phyloP scores from a whole-genome alignment of 2,329 filamentous ascomycete genomes.

The Fusarium tuaranense region DNA sequence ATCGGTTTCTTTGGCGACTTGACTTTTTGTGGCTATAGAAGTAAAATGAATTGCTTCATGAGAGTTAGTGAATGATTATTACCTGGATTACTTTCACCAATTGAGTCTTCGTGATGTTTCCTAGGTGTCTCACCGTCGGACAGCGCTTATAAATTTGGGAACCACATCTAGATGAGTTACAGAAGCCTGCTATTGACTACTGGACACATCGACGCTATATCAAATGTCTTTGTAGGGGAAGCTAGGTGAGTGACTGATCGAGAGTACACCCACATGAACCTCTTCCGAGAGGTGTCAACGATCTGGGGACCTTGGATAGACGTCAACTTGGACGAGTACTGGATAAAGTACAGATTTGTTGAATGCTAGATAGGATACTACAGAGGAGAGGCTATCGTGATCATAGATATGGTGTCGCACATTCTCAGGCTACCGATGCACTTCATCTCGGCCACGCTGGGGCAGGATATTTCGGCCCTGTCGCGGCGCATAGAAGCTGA shows the following conservation, averaged over 20 bases:
- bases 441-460: not conserved
- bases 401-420: not conserved
- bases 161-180: not conserved
- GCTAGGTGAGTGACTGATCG: not conserved
- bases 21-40: not conserved
- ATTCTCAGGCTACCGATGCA: not conserved
- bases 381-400: not conserved
- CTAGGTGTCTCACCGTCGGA: not conserved
- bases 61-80: not conserved
- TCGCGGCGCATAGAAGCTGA: not conserved
- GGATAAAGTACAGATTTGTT: not conserved
- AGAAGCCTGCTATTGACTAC: not conserved
- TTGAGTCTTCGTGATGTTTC: not conserved
- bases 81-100: not conserved
- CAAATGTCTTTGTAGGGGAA: not conserved
- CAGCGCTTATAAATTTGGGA: not conserved
- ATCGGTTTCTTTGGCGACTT: not conserved
- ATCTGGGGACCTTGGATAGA: not conserved
- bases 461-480: not conserved
- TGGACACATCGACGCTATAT: not conserved
- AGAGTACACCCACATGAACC: not conserved
- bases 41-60: not conserved
- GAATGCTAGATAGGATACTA: not conserved
- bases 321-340: not conserved
- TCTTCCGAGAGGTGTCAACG: not conserved